Conservation (phyloP, 345 rosid genomes). For the Viola odorata region DNA sequence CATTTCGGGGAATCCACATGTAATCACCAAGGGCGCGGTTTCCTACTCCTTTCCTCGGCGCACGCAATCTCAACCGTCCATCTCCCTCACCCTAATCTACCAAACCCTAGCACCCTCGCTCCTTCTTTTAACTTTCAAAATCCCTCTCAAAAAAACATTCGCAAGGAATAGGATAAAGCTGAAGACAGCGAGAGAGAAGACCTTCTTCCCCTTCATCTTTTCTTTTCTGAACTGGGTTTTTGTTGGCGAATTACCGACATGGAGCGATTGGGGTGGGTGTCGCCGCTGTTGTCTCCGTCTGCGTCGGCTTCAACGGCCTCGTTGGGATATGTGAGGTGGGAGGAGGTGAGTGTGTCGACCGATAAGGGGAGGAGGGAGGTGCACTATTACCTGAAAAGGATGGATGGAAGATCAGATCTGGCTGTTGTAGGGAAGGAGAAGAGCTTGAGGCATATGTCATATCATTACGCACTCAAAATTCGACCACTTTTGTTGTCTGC, state of each 20-base stretch:
- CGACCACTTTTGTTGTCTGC: conserved; percentile 22
- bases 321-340: conserved; percentile 56
- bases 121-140: conserved; percentile 12
- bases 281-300: no score
- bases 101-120: conserved; percentile 43
- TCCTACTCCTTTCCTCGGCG: conserved; percentile 3
- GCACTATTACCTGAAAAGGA: conserved; percentile 55
- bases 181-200: no score
- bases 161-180: no score
- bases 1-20: no score
- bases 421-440: conserved; percentile 64
- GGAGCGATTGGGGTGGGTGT: no score
- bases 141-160: not conserved
- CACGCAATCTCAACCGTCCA: conserved; percentile 54
- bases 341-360: conserved; percentile 47
- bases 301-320: conserved; percentile 20
- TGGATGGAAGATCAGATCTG: conserved; percentile 54
- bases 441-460: conserved; percentile 50
- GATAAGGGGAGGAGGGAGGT: conserved; percentile 54
- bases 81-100: no score
- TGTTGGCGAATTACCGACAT: no score
- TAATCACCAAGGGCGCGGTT: not conserved
- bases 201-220: no score
- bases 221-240: no score
- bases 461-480: conserved; percentile 34